Evolutionary conservation across 768 basidiomycete species (phyloP).

Genomic region (Lentinus brumalis): DNA sequence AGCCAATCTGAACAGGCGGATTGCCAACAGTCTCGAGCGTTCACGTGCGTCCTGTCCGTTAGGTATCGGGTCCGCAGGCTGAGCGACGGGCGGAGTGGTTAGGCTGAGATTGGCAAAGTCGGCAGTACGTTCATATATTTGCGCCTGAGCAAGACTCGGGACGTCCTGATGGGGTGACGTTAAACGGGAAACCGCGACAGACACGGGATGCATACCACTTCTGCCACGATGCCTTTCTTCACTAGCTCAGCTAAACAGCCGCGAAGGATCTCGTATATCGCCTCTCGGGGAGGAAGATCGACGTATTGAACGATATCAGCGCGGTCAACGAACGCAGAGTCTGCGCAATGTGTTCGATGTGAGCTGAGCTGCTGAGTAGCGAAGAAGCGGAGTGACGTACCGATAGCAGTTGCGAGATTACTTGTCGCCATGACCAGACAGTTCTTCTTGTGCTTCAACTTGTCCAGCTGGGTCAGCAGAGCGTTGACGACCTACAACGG

Average conservation of each 20-base stretch:
- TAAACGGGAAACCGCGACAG: neutral
- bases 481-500: slow-evolving; percentile 90
- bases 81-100: neutral
- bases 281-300: slow-evolving; percentile 87
- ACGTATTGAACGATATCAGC: slow-evolving; percentile 97
- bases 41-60: slow-evolving; percentile 40
- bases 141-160: slow-evolving; percentile 62
- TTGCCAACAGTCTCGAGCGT: slow-evolving; percentile 54
- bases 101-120: slow-evolving; percentile 16
- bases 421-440: slow-evolving; percentile 96
- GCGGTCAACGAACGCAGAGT: slow-evolving; percentile 93
- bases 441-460: slow-evolving; percentile 89
- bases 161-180: slow-evolving; percentile 45
- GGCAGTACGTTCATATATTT: slow-evolving; percentile 47
- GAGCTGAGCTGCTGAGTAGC: neutral
- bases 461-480: slow-evolving; percentile 94
- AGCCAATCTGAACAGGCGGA: slow-evolving; percentile 68
- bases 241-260: slow-evolving; percentile 83
- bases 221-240: slow-evolving; percentile 65
- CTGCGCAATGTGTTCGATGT: slow-evolving; percentile 40
- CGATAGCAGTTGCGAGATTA: slow-evolving; percentile 93
- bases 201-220: slow-evolving; percentile 49
- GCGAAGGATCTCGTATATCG: slow-evolving; percentile 89
- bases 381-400: slow-evolving; percentile 40
- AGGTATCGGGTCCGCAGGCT: slow-evolving; percentile 3